Conservation (phyloP, 371 early-diverging fungal species). For the Mucor mucedo region DNA sequence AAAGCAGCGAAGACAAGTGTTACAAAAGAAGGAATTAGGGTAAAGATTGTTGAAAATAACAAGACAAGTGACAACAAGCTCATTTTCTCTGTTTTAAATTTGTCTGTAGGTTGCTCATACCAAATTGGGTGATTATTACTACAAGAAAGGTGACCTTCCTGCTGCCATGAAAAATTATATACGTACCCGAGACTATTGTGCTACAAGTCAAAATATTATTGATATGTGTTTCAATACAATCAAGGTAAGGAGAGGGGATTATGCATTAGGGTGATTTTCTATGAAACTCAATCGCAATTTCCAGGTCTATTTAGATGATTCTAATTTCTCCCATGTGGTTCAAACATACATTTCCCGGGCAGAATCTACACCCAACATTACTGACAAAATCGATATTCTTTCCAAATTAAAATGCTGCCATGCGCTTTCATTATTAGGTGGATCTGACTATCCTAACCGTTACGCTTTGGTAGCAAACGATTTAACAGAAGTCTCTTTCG, state of each 20-base stretch:
- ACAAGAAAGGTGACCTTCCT: constrained; percentile 69
- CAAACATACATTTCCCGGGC: constrained; percentile 77
- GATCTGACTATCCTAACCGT: constrained; percentile 49
- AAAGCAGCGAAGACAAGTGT: constrained; percentile 73
- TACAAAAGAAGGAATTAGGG: constrained; percentile 85
- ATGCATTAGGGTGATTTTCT: neutral
- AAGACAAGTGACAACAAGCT: too few relatives aligned
- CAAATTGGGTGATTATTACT: constrained; percentile 79
- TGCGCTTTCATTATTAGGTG: constrained; percentile 65
- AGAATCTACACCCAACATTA: constrained; percentile 69
- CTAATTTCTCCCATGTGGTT: constrained; percentile 70
- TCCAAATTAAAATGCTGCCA: constrained; percentile 73
- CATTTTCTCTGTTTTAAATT: too few relatives aligned
- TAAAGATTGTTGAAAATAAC: constrained; percentile 27
- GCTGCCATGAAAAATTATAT: constrained; percentile 73
- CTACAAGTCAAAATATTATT: constrained; percentile 72
- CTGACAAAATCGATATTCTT: constrained; percentile 59
- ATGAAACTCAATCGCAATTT: neutral
- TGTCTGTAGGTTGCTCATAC: constrained; percentile 69
- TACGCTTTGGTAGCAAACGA: constrained; percentile 66
- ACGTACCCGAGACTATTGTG: constrained; percentile 79
- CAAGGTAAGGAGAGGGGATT: constrained; percentile 53
- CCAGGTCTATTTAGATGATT: constrained; percentile 70
- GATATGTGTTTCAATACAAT: constrained; percentile 85
- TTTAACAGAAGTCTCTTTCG: constrained; percentile 73